Evolutionary conservation across 1,284 basidiomycete genomes (phyloP).

Genomic region (Cryptococcus sp.): DNA sequence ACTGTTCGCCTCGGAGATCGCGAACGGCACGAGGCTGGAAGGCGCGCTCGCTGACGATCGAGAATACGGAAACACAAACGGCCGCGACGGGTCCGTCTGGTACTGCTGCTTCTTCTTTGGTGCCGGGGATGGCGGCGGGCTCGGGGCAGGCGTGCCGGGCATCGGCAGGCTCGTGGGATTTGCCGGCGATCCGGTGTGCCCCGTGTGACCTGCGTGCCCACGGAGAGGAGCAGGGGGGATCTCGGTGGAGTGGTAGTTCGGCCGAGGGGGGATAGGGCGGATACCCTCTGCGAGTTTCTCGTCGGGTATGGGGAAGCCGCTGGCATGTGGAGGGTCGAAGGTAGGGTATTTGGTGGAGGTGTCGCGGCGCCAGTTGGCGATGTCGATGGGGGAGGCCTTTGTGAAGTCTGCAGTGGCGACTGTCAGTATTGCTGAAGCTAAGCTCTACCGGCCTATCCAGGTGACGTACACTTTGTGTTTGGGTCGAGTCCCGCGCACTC

Average conservation of each 20-base stretch:
- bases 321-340: constrained; percentile 62
- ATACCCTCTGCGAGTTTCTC: constrained; percentile 81
- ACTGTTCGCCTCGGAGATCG: constrained; percentile 91
- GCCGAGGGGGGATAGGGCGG: constrained; percentile 85
- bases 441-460: background rate
- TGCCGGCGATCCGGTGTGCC: background rate
- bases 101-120: constrained; percentile 94
- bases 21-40: constrained; percentile 71
- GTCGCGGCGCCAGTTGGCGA: constrained; percentile 80
- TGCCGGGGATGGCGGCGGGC: constrained; percentile 74
- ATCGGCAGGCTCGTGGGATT: constrained; percentile 40
- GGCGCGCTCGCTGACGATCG: constrained; percentile 49
- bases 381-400: constrained; percentile 83
- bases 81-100: constrained; percentile 92
- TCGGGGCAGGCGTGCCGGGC: constrained; percentile 79
- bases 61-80: constrained; percentile 95
- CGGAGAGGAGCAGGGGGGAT: constrained; percentile 31
- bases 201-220: constrained; percentile 4
- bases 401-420: constrained; percentile 55
- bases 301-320: constrained; percentile 44
- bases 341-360: constrained; percentile 92
- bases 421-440: background rate
- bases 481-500: constrained; percentile 71
- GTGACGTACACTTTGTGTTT: constrained; percentile 56
- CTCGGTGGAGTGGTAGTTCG: constrained; percentile 68